A percentile compares a stretch with the other conserved stretches of the same genome.
These are phyloP conservation scores for Moesziomyces parantarcticus DNA, from an alignment of 1,284 basidiomycete genomes.

Conservation along the genomic window DNA sequence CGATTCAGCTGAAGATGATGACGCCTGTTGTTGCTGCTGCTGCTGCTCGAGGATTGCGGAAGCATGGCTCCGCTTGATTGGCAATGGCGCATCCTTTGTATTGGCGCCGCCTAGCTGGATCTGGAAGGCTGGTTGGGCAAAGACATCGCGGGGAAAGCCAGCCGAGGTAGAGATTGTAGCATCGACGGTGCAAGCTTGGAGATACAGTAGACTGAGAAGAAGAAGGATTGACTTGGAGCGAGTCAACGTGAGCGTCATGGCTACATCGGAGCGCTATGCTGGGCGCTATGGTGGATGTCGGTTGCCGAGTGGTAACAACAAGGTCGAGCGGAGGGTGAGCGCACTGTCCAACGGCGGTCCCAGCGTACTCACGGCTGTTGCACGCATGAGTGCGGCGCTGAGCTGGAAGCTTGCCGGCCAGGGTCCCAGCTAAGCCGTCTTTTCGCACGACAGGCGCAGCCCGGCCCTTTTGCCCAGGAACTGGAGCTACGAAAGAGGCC, in stretches of 20 bases:
- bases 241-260: conserved; percentile 12
- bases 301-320: neutral
- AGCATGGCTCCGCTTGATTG: conserved; percentile 33
- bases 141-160: conserved; percentile 46
- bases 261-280: neutral
- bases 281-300: neutral
- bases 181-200: conserved; percentile 18
- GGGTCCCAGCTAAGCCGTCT: conserved; percentile 2
- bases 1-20: neutral
- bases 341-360: neutral
- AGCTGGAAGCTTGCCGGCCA: conserved; percentile 16
- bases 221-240: conserved; percentile 28
- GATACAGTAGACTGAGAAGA: conserved; percentile 26
- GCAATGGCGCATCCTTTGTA: conserved; percentile 8
- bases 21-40: neutral
- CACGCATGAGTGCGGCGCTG: conserved; percentile 2
- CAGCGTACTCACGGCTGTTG: neutral
- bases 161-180: conserved; percentile 35
- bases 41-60: conserved; percentile 34
- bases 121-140: conserved; percentile 44
- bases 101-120: conserved; percentile 6
- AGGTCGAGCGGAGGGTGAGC: no score
- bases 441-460: conserved; percentile 15
- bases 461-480: no score
- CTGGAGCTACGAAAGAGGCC: no score